Base-by-base conservation (phyloP, 768 basidiomycete species). In the Serendipita sp. region DNA sequence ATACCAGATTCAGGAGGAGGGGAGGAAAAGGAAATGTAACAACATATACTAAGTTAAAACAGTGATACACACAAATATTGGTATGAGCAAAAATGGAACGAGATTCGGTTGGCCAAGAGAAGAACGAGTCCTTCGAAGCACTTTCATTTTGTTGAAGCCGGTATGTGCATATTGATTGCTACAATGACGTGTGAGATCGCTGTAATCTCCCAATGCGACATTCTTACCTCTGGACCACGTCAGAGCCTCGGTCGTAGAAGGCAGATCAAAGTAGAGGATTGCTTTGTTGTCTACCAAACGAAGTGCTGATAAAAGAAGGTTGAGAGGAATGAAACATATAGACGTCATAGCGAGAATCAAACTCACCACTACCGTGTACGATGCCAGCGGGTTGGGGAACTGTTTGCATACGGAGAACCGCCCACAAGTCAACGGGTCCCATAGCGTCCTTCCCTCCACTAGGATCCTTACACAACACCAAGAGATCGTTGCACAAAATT, bases 381-480 rank as follows among this genome's bases (percentile, higher is more conserved):
- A 93, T 88, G 66, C 86, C 90, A 17, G 90, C 91, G 3, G 90
- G 92, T 68, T 93, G 90, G 3, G 86, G 85, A 45, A 92, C 71
- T 0, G 93, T 95, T 72, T 94, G 91, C 91, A 99, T 92, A 44
- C 95, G 80, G 64, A 98, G 75, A 33, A 97, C 95, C 34, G 93
- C 93, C 87, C 91, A 97, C n/a, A 98, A 77, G 70, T 98, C 94
- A 31, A 97, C 91, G 24, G 70, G 73, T 2, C 82, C 84, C 50
- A 77, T 75, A 24, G 82, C 83, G 66, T 95, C 93, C 66, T 81
- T 80, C 48, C 88, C 89, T 42, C 85, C 84, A 11, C 86, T 83
- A 9, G 89, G 85, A 72, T 94, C 90, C 64, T 89, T 83, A 72
- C 90, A 92, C 53, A 98, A 76, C 16, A 98, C 92, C 68, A 99